Percentiles rank a stretch among this genome's conserved stretches.
These are phyloP conservation scores for Paracamarosporium sp. DNA, from an alignment of 2,329 filamentous ascomycete species.

Conservation along the genomic window DNA sequence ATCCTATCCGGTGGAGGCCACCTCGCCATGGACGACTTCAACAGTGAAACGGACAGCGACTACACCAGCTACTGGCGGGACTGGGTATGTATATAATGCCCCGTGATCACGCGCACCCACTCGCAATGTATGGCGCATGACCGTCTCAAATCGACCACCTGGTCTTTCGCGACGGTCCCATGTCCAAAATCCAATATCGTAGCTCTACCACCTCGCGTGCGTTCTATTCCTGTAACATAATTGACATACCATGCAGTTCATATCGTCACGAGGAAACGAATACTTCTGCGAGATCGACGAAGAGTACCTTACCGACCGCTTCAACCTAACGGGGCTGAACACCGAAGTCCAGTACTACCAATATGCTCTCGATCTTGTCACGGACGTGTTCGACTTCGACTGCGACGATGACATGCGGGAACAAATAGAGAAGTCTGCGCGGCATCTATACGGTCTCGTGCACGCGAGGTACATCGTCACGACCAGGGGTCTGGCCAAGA, in stretches of 20 bases:
- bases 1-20: background rate
- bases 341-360: constrained; percentile 99
- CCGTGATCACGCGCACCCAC: background rate
- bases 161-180: background rate
- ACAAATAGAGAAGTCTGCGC: constrained; percentile 95
- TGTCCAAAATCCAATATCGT: background rate
- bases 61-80: constrained; percentile 99
- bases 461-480: constrained; percentile 98
- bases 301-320: constrained; percentile 96
- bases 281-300: constrained; percentile 99
- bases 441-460: constrained; percentile 93
- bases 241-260: constrained; percentile 70
- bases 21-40: constrained; percentile 87
- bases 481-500: constrained; percentile 90
- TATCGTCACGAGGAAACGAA: constrained; percentile 95
- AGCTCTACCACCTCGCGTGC: constrained; percentile 3
- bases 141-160: background rate
- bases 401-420: constrained; percentile 98
- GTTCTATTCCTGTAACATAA: background rate
- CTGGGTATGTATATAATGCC: constrained; percentile 77
- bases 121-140: constrained; percentile 12
- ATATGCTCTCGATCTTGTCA: constrained; percentile 96
- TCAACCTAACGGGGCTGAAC: constrained; percentile 96
- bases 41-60: constrained; percentile 96
- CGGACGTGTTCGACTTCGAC: constrained; percentile 97